Evolutionary conservation across 2,329 filamentous ascomycete species (phyloP).

Genomic region (Fusarium caatingaense): DNA sequence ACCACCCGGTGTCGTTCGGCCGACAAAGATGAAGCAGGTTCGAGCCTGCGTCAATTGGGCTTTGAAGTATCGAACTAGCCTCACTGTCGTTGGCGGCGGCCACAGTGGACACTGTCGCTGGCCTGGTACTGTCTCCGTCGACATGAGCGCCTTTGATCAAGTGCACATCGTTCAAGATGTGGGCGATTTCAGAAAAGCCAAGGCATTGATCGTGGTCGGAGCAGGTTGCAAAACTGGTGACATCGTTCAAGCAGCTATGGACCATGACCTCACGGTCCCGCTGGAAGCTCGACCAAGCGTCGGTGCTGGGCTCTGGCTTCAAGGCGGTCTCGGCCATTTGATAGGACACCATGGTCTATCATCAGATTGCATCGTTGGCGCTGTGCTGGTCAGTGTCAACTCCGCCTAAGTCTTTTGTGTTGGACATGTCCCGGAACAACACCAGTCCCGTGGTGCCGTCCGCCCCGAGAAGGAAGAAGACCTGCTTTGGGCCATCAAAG

Average conservation of each 20-base stretch:
- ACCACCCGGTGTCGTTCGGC: constrained; percentile 59
- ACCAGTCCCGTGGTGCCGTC: constrained; percentile 55
- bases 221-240: constrained; percentile 68
- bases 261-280: constrained; percentile 64
- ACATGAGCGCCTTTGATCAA: constrained; percentile 68
- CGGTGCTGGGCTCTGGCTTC: constrained; percentile 71
- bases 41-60: constrained; percentile 69
- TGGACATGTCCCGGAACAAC: constrained; percentile 61
- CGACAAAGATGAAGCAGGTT: constrained; percentile 60
- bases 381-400: constrained; percentile 64
- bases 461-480: constrained; percentile 61
- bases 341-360: constrained; percentile 65
- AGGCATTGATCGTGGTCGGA: constrained; percentile 60
- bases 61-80: constrained; percentile 54
- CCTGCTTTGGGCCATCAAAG: constrained; percentile 68
- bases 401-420: constrained; percentile 61
- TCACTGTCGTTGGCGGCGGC: constrained; percentile 67
- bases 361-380: constrained; percentile 71
- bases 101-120: constrained; percentile 70
- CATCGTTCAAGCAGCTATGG: constrained; percentile 61
- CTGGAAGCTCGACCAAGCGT: constrained; percentile 72
- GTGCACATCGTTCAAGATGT: constrained; percentile 56
- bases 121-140: constrained; percentile 64
- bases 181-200: constrained; percentile 2
- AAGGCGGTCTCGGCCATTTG: constrained; percentile 74